phyloP scores from a whole-genome alignment of 1,284 basidiomycete genomes.

The Cystobasidium slooffiae region DNA sequence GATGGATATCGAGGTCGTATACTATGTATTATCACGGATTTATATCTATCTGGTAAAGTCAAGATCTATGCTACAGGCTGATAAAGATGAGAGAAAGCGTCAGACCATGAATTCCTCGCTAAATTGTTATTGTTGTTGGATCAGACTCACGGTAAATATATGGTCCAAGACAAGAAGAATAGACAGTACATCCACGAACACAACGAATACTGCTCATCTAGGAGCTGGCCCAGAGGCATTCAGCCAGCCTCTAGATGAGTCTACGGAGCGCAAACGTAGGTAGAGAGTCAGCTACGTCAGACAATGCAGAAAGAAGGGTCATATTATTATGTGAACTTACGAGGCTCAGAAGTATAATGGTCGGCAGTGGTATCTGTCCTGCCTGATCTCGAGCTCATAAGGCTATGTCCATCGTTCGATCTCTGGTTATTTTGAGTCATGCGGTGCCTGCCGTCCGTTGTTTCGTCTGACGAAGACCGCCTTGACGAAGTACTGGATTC shows the following conservation, averaged over 20 bases:
- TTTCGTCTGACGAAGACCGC: constrained; percentile 1
- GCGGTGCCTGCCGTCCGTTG: not conserved
- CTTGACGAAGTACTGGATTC: not conserved
- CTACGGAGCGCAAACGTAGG: not conserved
- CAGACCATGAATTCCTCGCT: too few species aligned
- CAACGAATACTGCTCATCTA: not conserved
- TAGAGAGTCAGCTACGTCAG: not conserved
- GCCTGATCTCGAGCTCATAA: constrained; percentile 12
- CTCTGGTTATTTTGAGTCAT: not conserved
- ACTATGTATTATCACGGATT: too few species aligned
- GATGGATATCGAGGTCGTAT: too few species aligned
- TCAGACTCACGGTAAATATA: too few species aligned
- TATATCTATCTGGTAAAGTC: too few species aligned
- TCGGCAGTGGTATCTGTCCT: constrained; percentile 21
- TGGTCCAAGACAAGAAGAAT: too few species aligned
- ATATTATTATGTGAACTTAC: not conserved
- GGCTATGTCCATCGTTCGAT: constrained; percentile 24
- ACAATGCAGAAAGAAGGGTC: not conserved
- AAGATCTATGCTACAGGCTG: too few species aligned
- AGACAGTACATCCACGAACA: too few species aligned
- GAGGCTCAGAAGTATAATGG: constrained; percentile 32
- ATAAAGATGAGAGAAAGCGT: too few species aligned
- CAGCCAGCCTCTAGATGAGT: constrained; percentile 12
- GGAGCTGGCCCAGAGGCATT: not conserved
- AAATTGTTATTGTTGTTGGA: too few species aligned